Conservation (phyloP, 345 rosid species). For the Citropsis articulata region DNA sequence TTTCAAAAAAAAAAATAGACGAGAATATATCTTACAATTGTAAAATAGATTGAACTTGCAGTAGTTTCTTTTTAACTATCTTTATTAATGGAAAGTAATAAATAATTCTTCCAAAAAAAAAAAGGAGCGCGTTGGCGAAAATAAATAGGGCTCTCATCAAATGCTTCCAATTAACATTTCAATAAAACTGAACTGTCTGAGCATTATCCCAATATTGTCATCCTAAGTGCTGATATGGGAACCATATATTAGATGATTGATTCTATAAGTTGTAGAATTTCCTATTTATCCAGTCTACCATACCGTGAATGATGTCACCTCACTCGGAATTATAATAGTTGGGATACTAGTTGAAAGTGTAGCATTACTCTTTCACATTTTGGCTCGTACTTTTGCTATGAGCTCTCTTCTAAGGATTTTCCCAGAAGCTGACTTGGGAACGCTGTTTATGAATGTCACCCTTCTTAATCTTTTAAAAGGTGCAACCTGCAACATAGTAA, state of each 20-base stretch:
- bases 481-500: constrained; percentile 53
- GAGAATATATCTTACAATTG: too few relatives aligned
- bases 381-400: constrained; percentile 57
- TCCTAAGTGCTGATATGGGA: neutral
- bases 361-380: constrained; percentile 32
- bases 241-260: neutral
- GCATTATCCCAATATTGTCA: neutral
- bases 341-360: neutral
- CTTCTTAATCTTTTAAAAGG: constrained; percentile 69
- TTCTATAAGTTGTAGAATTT: too few relatives aligned
- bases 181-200: too few relatives aligned
- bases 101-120: neutral
- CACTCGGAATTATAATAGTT: neutral
- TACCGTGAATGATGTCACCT: neutral
- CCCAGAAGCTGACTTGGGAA: constrained; percentile 85
- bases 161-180: too few relatives aligned
- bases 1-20: too few relatives aligned
- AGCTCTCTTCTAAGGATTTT: constrained; percentile 86
- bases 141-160: neutral
- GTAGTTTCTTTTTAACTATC: neutral
- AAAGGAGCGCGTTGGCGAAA: neutral
- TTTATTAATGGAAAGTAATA: neutral
- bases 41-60: too few relatives aligned
- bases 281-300: too few relatives aligned
- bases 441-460: constrained; percentile 58